Evolutionary conservation across 2,329 filamentous ascomycete species (phyloP).

Genomic region (Cladosporium halotolerans): DNA sequence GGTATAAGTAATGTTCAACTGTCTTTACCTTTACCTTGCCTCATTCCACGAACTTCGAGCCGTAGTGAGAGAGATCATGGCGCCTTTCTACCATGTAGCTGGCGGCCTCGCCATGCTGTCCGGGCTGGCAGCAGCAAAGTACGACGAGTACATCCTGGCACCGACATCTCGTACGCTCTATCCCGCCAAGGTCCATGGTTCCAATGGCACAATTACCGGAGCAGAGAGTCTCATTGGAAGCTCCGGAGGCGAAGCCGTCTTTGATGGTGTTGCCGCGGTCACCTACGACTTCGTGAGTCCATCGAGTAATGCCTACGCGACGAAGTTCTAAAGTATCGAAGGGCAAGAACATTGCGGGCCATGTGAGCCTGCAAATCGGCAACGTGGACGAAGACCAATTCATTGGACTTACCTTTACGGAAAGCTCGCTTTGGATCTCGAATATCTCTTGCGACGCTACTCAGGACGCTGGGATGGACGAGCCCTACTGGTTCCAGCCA

Average conservation of each 20-base stretch:
- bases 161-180: constrained; percentile 33
- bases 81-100: not conserved
- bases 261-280: constrained; percentile 32
- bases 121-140: constrained; percentile 21
- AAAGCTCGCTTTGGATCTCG: constrained; percentile 45
- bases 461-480: constrained; percentile 36
- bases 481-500: constrained; percentile 43
- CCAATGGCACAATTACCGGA: constrained; percentile 35
- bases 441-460: constrained; percentile 43
- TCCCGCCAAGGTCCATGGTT: constrained; percentile 33
- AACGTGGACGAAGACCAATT: constrained; percentile 31
- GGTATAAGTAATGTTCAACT: no score
- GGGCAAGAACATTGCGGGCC: constrained; percentile 37
- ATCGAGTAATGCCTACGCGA: not conserved
- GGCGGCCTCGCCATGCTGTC: not conserved
- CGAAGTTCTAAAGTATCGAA: not conserved
- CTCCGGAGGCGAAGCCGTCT: constrained; percentile 28
- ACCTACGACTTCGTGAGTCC: constrained; percentile 34
- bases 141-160: constrained; percentile 38
- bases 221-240: constrained; percentile 29
- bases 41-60: no score
- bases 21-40: no score
- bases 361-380: constrained; percentile 33
- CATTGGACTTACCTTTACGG: constrained; percentile 39
- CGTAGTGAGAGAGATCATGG: not conserved